Evolutionary conservation across 116 monocot species (phyloP).

Genomic region (Thalassia testudinum): DNA sequence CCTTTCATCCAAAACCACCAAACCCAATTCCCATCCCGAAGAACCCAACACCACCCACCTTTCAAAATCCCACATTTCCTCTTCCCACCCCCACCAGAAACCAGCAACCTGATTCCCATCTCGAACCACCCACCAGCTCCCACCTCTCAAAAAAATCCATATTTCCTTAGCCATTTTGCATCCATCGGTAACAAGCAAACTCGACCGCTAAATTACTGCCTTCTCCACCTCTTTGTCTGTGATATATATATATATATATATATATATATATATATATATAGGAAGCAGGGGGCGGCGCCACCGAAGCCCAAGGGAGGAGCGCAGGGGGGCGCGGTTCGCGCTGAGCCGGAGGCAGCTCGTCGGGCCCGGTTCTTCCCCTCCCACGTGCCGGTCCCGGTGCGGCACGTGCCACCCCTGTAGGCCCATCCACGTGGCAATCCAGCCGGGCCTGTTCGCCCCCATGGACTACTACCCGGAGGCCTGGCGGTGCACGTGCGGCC

Average conservation of each 20-base stretch:
- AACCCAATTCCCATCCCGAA: background rate
- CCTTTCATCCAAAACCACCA: background rate
- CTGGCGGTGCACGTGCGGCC: slow-evolving; percentile 85
- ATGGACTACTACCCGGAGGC: slow-evolving; percentile 95
- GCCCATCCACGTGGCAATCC: slow-evolving; percentile 64
- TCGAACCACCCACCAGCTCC: too few species aligned
- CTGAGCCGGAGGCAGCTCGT: slow-evolving; percentile 9
- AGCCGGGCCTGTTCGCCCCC: slow-evolving; percentile 40
- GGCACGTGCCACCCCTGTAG: slow-evolving; percentile 60
- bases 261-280: too few species aligned
- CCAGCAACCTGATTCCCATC: background rate
- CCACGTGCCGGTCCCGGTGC: slow-evolving; percentile 64
- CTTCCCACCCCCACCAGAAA: too few species aligned
- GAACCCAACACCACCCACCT: background rate
- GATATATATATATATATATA: too few species aligned
- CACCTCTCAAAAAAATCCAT: background rate
- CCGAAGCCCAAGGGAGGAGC: background rate
- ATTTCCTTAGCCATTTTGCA: background rate
- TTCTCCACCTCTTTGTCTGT: too few species aligned
- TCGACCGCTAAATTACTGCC: background rate
- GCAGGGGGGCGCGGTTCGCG: background rate
- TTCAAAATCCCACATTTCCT: background rate
- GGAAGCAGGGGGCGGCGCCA: background rate
- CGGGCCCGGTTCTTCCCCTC: slow-evolving; percentile 79
- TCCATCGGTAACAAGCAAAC: background rate